Evolutionary conservation across 2,329 filamentous ascomycete genomes (phyloP), one percentile per base, ranked within the genome.

Genomic region (Paramyrothecium roridum): DNA sequence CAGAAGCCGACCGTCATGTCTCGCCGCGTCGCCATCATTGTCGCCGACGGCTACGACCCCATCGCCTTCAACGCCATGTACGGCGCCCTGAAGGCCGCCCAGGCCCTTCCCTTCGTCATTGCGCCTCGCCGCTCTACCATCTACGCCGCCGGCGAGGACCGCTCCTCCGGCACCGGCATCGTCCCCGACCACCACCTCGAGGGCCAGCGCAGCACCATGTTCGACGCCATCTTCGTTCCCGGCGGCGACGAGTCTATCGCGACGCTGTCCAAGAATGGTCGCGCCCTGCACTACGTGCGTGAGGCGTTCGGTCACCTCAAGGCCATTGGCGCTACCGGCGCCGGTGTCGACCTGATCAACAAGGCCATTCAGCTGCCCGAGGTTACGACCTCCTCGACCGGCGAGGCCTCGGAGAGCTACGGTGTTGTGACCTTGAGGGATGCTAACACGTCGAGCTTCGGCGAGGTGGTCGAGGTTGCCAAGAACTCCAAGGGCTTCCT

Each of bases 241-340:
- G 89, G 89, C 1, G 90, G 91, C 1, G 76, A 80, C 0, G 77
- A 86, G 55, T 83, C 84, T 1, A 73, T 89, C 48, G 74, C 81
- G 52, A 84, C 83, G 0, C 80, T 95, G 0, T 73, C 80, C 54
- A 84, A 86, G 75, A 90, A 81, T 57, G 90, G 90, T 0, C 86
- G 89, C 19, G 88, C 88, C 0, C 66, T 89, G 2, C 87, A 93
- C 74, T 95, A 88, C 83, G 74, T 93, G 3, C 82, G 88, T 2
- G 91, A 95, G 69, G 87, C 90, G 0, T 95, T 93, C 62, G 90
- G 89, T 0, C 90, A 95, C 59, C 78, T 92, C 52, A 95, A 95
- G 77, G 76, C 89, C 2, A 88, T 95, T 22, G 90, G 85, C 2
- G 91, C 87, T 0, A 88, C 87, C 0, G 90, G 88, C 1, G 89